These are phyloP conservation scores for Sclerotinia trifoliorum DNA, from an alignment of 2,329 filamentous ascomycete species.

Conservation along the genomic window DNA sequence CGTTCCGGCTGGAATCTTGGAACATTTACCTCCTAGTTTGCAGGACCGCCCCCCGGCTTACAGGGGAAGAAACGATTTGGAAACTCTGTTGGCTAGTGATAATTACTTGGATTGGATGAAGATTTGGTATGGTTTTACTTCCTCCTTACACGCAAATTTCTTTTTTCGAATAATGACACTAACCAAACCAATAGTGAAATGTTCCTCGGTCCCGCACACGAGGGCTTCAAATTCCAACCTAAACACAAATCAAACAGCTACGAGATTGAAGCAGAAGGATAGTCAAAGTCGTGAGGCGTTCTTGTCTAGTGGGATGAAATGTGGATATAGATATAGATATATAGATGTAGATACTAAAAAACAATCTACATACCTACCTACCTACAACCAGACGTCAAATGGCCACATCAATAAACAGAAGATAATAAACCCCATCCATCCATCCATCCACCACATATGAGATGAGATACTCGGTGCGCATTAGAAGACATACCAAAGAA, in stretches of 20 bases:
- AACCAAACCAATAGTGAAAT: constrained; percentile 68
- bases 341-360: background rate
- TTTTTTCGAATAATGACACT: background rate
- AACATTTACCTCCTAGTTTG: constrained; percentile 81
- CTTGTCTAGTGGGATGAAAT: background rate
- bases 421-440: background rate
- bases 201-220: constrained; percentile 89
- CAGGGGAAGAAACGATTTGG: constrained; percentile 80
- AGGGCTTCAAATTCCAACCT: constrained; percentile 89
- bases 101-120: constrained; percentile 99
- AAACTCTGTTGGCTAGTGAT: constrained; percentile 85
- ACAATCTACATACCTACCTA: background rate
- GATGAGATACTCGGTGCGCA: background rate
- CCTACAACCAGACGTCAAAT: background rate
- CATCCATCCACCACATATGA: background rate
- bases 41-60: constrained; percentile 88
- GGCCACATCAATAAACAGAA: background rate
- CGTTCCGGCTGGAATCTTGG: constrained; percentile 83
- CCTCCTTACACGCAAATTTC: background rate
- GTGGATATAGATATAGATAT: too few species aligned
- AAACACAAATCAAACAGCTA: constrained; percentile 97
- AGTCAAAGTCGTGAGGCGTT: background rate
- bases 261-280: constrained; percentile 75
- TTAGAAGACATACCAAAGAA: background rate
- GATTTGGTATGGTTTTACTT: constrained; percentile 68